Conservation (phyloP, 1,139 yeast genomes). For the Martiniozyma asiatica region DNA sequence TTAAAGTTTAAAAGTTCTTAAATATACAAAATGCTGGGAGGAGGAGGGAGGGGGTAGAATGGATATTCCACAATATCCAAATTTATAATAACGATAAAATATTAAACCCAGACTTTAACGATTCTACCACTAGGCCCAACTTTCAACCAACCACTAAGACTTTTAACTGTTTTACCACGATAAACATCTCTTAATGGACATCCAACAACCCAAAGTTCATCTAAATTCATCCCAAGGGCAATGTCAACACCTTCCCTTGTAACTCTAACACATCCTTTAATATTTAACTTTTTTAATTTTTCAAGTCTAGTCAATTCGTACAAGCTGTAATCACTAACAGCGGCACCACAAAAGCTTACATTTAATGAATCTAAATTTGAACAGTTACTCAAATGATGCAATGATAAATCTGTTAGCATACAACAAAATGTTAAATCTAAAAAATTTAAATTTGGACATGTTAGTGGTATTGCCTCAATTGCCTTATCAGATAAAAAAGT, state of each 20-base stretch:
- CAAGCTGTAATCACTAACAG: slow-evolving; percentile 62
- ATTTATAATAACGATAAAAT: no score
- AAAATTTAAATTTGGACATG: slow-evolving; percentile 44
- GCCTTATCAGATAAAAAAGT: slow-evolving; percentile 60
- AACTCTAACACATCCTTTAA: slow-evolving; percentile 64
- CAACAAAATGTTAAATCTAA: slow-evolving; percentile 65
- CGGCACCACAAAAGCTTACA: slow-evolving; percentile 66
- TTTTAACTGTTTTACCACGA: slow-evolving; percentile 47
- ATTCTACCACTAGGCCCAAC: slow-evolving; percentile 43
- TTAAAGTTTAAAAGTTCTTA: no score
- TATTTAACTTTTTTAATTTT: slow-evolving; percentile 33
- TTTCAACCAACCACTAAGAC: slow-evolving; percentile 37
- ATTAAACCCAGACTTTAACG: slow-evolving; percentile 36
- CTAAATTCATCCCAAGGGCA: slow-evolving; percentile 44
- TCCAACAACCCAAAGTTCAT: slow-evolving; percentile 50
- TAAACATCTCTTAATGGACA: slow-evolving; percentile 36
- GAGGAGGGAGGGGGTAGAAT: no score
- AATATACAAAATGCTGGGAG: no score
- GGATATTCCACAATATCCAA: no score
- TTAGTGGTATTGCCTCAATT: slow-evolving; percentile 47
- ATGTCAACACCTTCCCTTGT: slow-evolving; percentile 68
- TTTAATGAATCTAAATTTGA: slow-evolving; percentile 41
- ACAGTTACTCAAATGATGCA: slow-evolving; percentile 54
- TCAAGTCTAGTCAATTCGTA: slow-evolving; percentile 46
- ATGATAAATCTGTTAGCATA: slow-evolving; percentile 55